These are phyloP conservation scores for Yamadazyma siamensis DNA, from an alignment of 1,139 yeast species.

Conservation along the genomic window DNA sequence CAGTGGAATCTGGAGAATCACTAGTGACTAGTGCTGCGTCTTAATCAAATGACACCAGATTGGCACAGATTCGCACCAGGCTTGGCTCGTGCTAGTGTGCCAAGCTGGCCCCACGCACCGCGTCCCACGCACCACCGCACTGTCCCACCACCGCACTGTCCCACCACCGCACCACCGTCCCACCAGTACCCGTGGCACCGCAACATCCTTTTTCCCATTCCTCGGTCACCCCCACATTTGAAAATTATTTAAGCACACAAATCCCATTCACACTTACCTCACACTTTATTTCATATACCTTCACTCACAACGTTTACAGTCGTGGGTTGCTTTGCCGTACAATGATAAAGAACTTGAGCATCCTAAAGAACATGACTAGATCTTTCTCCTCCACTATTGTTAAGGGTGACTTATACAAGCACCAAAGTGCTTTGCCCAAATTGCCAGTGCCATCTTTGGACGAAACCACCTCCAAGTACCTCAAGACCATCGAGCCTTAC, in stretches of 20 bases:
- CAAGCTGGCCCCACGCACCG: no score
- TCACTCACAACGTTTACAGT: no score
- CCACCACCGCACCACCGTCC: not conserved
- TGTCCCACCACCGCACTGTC: not conserved
- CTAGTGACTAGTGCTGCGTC: no score
- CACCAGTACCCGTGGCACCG: not conserved
- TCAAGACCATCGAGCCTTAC: conserved; percentile 70
- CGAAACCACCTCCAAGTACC: conserved; percentile 67
- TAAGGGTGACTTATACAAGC: conserved; percentile 70
- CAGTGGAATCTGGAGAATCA: no score
- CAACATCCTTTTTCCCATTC: conserved; percentile 5
- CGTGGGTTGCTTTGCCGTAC: no score
- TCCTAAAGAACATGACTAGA: conserved; percentile 14
- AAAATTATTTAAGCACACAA: not conserved
- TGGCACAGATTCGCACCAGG: no score
- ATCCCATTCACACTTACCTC: not conserved
- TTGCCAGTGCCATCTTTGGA: conserved; percentile 85
- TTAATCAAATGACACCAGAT: no score
- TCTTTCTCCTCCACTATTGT: conserved; percentile 32
- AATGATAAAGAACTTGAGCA: conserved; percentile 15
- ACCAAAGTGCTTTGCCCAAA: conserved; percentile 73
- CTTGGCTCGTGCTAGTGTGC: no score
- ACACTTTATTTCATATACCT: not conserved
- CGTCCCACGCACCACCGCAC: no score
- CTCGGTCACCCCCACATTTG: conserved; percentile 11